Evolutionary conservation across 495 filamentous ascomycete species (phyloP).

Genomic region (Rhypophila decipiens): DNA sequence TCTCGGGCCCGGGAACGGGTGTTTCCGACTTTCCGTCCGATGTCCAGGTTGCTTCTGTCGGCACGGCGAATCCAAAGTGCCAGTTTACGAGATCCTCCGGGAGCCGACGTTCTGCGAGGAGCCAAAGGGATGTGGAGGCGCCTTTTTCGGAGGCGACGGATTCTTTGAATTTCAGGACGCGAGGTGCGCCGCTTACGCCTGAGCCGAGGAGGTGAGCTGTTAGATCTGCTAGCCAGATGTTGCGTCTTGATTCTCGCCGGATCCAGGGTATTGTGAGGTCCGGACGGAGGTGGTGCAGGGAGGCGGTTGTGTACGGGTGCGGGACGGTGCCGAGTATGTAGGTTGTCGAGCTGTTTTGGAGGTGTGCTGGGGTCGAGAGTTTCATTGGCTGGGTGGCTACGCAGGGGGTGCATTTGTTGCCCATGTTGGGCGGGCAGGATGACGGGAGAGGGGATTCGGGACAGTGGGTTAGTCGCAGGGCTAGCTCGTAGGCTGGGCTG

Average conservation of each 20-base stretch:
- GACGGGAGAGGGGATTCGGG: constrained; percentile 59
- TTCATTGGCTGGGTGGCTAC: constrained; percentile 47
- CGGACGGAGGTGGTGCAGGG: constrained; percentile 45
- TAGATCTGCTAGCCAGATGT: constrained; percentile 69
- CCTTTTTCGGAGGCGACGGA: constrained; percentile 61
- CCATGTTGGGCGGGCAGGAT: constrained; percentile 82
- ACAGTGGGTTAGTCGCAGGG: constrained; percentile 66
- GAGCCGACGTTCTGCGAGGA: constrained; percentile 65
- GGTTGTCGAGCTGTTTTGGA: constrained; percentile 53
- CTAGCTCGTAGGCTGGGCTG: constrained; percentile 62
- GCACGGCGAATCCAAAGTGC: constrained; percentile 80
- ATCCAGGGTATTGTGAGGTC: constrained; percentile 60
- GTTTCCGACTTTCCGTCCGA: constrained; percentile 46
- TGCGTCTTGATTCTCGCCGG: constrained; percentile 67
- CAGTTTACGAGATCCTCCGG: constrained; percentile 65
- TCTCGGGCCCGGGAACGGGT: constrained; percentile 39
- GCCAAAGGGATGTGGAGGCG: constrained; percentile 61
- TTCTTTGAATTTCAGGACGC: constrained; percentile 74
- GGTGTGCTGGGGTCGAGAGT: constrained; percentile 52
- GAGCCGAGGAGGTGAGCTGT: constrained; percentile 63
- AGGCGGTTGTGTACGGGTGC: constrained; percentile 78
- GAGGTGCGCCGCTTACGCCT: constrained; percentile 51
- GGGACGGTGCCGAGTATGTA: constrained; percentile 85
- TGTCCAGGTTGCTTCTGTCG: constrained; percentile 41
- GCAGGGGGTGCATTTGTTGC: constrained; percentile 70